These are phyloP conservation scores for Herpetomonas tarakana DNA, from an alignment of 208 protist species.

Conservation along the genomic window DNA sequence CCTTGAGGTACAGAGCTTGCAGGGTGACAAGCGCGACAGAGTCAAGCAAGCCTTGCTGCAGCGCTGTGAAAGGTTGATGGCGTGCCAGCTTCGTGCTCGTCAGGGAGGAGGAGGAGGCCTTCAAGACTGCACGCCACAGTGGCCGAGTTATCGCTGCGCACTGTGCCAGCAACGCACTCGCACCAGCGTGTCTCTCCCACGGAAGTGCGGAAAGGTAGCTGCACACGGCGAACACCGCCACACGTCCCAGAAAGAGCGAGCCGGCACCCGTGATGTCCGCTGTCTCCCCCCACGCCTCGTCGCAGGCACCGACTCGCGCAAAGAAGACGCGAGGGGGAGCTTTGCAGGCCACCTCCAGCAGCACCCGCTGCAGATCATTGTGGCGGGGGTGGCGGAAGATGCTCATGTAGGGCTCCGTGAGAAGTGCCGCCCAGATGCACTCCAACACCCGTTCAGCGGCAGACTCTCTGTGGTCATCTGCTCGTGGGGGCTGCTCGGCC, in stretches of 20 bases:
- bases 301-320: neutral
- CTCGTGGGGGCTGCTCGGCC: no score
- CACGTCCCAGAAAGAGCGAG: constrained; percentile 9
- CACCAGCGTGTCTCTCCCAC: constrained; percentile 5
- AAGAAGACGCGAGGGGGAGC: constrained; percentile 28
- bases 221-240: constrained; percentile 15
- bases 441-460: neutral
- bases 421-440: neutral
- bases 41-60: neutral
- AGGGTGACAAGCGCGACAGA: neutral
- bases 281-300: neutral
- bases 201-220: constrained; percentile 6
- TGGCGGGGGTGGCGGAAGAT: constrained; percentile 16
- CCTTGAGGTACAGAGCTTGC: neutral
- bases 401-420: neutral
- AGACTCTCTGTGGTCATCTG: no score
- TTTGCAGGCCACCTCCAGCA: constrained; percentile 40
- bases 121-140: neutral
- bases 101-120: no score
- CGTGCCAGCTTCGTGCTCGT: no score
- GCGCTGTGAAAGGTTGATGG: neutral
- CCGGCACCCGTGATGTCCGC: neutral
- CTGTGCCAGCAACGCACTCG: neutral
- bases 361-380: constrained; percentile 27
- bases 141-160: neutral